Base-by-base conservation (phyloP, 352 stramenopile genomes). In the Phytophthora megakarya region DNA sequence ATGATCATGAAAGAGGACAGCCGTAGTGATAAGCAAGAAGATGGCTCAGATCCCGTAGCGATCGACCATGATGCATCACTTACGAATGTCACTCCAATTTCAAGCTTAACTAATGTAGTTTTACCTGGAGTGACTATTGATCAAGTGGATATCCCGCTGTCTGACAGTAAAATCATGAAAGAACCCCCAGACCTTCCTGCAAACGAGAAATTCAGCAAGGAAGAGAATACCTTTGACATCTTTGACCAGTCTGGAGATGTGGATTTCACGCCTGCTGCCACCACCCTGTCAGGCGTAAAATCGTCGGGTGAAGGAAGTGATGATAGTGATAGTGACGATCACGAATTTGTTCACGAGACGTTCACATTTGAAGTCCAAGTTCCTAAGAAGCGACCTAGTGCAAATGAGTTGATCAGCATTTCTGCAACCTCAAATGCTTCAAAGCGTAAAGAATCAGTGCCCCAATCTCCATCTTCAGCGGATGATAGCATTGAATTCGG, bases 321-420 rank as follows among this genome's bases (percentile, higher is more conserved):
- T 5, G 43, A 61, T 5, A 30, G 71, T 8, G 67, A 71, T n/a
- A n/a, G n/a, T n/a, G n/a, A n/a, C n/a, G n/a, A n/a, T n/a, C n/a
- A n/a, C n/a, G n/a, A n/a, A n/a, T n/a, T n/a, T n/a, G n/a, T n/a
- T n/a, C n/a, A n/a, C n/a, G n/a, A n/a, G n/a, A n/a, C 39, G 26
- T 69, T 89, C 48, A 88, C 67, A 28, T 91, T 91, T 55, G 82
- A 91, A 37, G 64, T 88, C 55, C 73, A 82, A 28, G 28, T 63
- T 19, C 23, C 67, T 44, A 70, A 74, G 60, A 61, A 70, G 61
- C 58, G 44, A 30, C 15, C 13, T 10, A 37, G 46, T 64, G 52
- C 0, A 45, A 30, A 50, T 46, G 11, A 62, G 39, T 8, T 26
- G 13, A 25, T 22, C 1, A 53, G 33, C 16, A 23, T 32, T 19